Percentiles rank a stretch among this genome's conserved stretches.
Evolutionary conservation across 768 basidiomycete species (phyloP).

Genomic region (Russula sp.): DNA sequence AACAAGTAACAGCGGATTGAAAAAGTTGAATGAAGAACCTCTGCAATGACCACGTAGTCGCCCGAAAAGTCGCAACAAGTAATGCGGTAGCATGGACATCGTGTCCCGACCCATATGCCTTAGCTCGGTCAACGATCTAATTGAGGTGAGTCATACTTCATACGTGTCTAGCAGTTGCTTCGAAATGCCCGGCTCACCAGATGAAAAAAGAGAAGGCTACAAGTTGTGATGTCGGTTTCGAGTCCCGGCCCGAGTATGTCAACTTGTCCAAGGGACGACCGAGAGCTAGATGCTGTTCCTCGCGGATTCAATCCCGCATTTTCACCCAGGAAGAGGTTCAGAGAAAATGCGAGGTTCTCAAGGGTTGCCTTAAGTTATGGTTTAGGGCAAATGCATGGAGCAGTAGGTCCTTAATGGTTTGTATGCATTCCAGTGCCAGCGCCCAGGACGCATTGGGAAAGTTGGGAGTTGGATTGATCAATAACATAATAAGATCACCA

Average conservation of each 20-base stretch:
- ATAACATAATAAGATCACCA: constrained; percentile 20
- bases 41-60: constrained; percentile 60
- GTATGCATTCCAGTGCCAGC: constrained; percentile 26
- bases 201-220: constrained; percentile 29
- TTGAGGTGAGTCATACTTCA: not conserved
- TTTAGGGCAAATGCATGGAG: constrained; percentile 25
- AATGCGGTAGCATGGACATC: constrained; percentile 48
- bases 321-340: constrained; percentile 28
- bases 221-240: constrained; percentile 25
- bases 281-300: constrained; percentile 17
- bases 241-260: constrained; percentile 29
- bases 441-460: constrained; percentile 20
- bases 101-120: constrained; percentile 26
- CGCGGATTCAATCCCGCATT: constrained; percentile 19
- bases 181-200: constrained; percentile 17
- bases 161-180: not conserved
- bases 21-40: constrained; percentile 69
- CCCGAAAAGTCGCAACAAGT: constrained; percentile 55
- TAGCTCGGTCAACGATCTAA: constrained; percentile 26
- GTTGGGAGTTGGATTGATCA: constrained; percentile 23
- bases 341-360: constrained; percentile 28
- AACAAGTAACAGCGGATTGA: constrained; percentile 57
- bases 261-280: constrained; percentile 27
- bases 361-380: constrained; percentile 24
- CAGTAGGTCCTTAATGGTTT: constrained; percentile 27